phyloP scores from a whole-genome alignment of 2,329 filamentous ascomycete genomes.

The Colletotrichum endophyticum region DNA sequence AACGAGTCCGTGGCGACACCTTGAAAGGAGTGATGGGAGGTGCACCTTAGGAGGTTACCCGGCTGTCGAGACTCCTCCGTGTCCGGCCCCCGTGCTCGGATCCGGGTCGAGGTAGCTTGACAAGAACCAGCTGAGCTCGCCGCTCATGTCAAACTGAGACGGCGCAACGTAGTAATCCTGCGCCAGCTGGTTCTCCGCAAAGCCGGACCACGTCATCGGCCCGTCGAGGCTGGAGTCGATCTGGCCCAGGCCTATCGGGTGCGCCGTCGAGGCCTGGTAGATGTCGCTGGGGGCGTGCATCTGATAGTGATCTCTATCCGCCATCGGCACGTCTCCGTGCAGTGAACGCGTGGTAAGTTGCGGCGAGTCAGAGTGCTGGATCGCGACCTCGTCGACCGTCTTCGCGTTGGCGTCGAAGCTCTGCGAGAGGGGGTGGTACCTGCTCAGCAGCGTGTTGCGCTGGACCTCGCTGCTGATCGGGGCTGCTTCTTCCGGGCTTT shows the following conservation, averaged over 20 bases:
- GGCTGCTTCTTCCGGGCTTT: background rate
- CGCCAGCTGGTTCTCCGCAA: slow-evolving; percentile 1
- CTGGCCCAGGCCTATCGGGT: background rate
- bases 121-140: slow-evolving; percentile 7
- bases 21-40: background rate
- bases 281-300: background rate
- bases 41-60: rapidly evolving
- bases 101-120: slow-evolving; percentile 6
- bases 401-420: slow-evolving; percentile 4
- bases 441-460: background rate
- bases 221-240: background rate
- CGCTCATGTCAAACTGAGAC: slow-evolving; percentile 10
- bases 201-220: background rate
- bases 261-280: background rate
- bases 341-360: background rate
- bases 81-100: background rate
- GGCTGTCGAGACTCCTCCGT: background rate
- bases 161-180: slow-evolving; percentile 4
- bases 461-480: slow-evolving; percentile 4
- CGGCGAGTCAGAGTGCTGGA: slow-evolving; percentile 2
- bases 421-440: slow-evolving; percentile 1
- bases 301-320: background rate
- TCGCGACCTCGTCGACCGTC: background rate
- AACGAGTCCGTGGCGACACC: background rate
- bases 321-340: background rate